Conservation (phyloP, 805 yeast genomes). For the Barnettozyma pratensis region DNA sequence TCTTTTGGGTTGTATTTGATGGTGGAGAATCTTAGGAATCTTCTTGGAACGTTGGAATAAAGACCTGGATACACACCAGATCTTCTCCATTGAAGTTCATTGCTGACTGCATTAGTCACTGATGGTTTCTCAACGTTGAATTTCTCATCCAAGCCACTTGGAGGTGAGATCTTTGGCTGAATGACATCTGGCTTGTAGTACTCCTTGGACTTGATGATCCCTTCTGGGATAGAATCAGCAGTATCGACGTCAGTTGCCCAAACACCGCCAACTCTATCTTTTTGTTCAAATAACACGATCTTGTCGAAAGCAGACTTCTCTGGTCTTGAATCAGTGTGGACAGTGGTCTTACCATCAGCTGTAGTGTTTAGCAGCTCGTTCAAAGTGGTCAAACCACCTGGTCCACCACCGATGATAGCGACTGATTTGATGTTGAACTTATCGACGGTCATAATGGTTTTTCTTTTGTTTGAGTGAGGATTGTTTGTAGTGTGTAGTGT, state of each 20-base stretch:
- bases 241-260: conserved; percentile 29
- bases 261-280: conserved; percentile 35
- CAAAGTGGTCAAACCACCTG: conserved; percentile 31
- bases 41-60: conserved; percentile 36
- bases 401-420: conserved; percentile 35
- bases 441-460: not conserved
- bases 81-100: conserved; percentile 32
- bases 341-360: conserved; percentile 26
- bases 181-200: conserved; percentile 30
- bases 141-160: conserved; percentile 10
- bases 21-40: conserved; percentile 33
- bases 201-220: conserved; percentile 22
- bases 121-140: conserved; percentile 15
- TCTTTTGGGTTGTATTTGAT: conserved; percentile 22
- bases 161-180: conserved; percentile 15
- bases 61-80: conserved; percentile 33
- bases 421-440: conserved; percentile 20
- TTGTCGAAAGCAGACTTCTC: conserved; percentile 25
- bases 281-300: conserved; percentile 38
- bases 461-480: no score
- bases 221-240: conserved; percentile 19
- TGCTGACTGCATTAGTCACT: conserved; percentile 21
- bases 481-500: no score
- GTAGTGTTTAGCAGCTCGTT: conserved; percentile 28
- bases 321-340: conserved; percentile 4